These are phyloP conservation scores for Acanthamoeba culbertsoni DNA, from an alignment of 208 protist genomes.

Conservation along the genomic window DNA sequence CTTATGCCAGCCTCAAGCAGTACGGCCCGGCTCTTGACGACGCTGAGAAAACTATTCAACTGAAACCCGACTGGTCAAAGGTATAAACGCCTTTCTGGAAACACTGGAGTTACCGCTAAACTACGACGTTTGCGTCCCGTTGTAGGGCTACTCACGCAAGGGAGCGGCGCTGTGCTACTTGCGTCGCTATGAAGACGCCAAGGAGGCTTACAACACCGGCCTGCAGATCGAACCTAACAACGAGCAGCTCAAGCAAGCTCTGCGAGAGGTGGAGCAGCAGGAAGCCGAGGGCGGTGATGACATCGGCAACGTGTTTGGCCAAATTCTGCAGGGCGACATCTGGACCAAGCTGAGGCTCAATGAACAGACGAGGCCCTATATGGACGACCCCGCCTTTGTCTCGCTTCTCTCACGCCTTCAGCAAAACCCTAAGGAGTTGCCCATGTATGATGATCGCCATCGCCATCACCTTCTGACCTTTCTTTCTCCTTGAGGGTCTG, in stretches of 20 bases:
- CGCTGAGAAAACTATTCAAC: conserved; percentile 77
- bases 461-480: neutral
- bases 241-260: conserved; percentile 44
- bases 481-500: neutral
- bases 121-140: neutral
- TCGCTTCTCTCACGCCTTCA: conserved; percentile 27
- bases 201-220: conserved; percentile 67
- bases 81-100: neutral
- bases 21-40: conserved; percentile 79
- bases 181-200: conserved; percentile 63
- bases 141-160: conserved; percentile 77
- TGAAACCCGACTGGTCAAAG: conserved; percentile 86
- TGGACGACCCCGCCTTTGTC: conserved; percentile 61
- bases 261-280: conserved; percentile 45
- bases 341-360: conserved; percentile 54
- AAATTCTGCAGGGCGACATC: conserved; percentile 43
- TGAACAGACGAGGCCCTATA: neutral
- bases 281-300: neutral
- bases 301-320: neutral
- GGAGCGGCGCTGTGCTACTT: conserved; percentile 75
- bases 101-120: neutral
- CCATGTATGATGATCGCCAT: neutral
- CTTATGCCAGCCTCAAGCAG: conserved; percentile 68
- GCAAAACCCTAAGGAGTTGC: conserved; percentile 7
- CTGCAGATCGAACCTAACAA: conserved; percentile 69